A percentile compares a stretch with the other conserved stretches of the same genome.
phyloP scores from a whole-genome alignment of 768 basidiomycete genomes.

The Tricholoma hemisulphureum region DNA sequence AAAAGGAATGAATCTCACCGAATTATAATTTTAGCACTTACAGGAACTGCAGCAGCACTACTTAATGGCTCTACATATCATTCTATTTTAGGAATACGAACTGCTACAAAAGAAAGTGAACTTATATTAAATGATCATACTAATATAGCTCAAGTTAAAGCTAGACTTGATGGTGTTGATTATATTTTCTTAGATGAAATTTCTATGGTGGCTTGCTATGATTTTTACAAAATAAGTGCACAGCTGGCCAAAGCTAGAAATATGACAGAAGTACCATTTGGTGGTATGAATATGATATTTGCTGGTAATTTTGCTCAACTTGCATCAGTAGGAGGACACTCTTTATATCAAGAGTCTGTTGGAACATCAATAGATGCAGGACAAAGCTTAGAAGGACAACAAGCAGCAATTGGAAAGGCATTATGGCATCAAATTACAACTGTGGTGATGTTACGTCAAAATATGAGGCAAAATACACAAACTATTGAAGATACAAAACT shows the following conservation, averaged over 20 bases:
- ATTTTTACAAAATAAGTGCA: constrained; percentile 26
- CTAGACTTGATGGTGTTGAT: constrained; percentile 23
- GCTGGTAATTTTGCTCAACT: constrained; percentile 45
- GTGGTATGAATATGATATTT: constrained; percentile 37
- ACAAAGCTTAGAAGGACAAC: constrained; percentile 13
- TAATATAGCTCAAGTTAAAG: background rate
- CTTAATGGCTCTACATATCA: constrained; percentile 29
- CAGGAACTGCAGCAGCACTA: constrained; percentile 23
- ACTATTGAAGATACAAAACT: constrained; percentile 23
- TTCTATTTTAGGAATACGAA: constrained; percentile 16
- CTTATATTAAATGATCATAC: background rate
- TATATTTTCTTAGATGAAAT: constrained; percentile 43
- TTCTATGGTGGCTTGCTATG: constrained; percentile 37
- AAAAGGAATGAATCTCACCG: constrained; percentile 11
- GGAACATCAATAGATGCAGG: background rate
- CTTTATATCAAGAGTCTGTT: constrained; percentile 9
- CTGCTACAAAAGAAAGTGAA: background rate
- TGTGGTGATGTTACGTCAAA: constrained; percentile 33
- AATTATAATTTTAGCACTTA: constrained; percentile 23
- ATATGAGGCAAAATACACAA: constrained; percentile 31
- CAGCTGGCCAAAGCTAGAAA: constrained; percentile 19
- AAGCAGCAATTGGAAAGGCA: constrained; percentile 27
- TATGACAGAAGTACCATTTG: constrained; percentile 26
- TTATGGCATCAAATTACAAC: constrained; percentile 36
- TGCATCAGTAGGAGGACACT: constrained; percentile 21